Evolutionary conservation across 1,139 yeast genomes (phyloP).

Genomic region (Suhomyces coccinellae): DNA sequence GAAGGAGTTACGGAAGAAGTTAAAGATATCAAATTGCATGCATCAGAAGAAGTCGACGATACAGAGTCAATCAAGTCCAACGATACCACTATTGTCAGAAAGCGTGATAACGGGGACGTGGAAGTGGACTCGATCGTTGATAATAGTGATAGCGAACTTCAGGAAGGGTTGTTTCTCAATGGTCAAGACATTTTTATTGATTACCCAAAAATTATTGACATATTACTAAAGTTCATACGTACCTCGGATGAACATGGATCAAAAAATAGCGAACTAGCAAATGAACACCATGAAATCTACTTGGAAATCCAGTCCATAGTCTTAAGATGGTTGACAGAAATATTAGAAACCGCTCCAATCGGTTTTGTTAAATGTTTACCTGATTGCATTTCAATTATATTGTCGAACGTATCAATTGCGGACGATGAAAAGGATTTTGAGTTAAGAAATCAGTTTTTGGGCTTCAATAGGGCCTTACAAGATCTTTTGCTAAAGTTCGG

Average conservation of each 20-base stretch:
- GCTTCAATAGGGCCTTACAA: slow-evolving; percentile 39
- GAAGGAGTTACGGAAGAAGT: slow-evolving; percentile 9
- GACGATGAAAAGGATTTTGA: slow-evolving; percentile 43
- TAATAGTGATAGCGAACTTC: slow-evolving; percentile 26
- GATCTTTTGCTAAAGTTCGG: slow-evolving; percentile 34
- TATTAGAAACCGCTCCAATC: slow-evolving; percentile 72
- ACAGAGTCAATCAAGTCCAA: slow-evolving; percentile 27
- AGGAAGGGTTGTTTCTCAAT: slow-evolving; percentile 57
- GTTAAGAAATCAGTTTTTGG: slow-evolving; percentile 38
- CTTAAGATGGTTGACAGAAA: slow-evolving; percentile 77
- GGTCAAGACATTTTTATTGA: slow-evolving; percentile 89
- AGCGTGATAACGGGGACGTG: slow-evolving; percentile 8
- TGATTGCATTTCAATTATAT: slow-evolving; percentile 40
- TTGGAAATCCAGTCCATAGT: slow-evolving; percentile 80
- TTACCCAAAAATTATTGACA: slow-evolving; percentile 76
- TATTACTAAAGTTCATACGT: slow-evolving; percentile 75
- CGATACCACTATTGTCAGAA: slow-evolving; percentile 26
- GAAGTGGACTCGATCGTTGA: slow-evolving; percentile 32
- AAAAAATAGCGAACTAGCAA: slow-evolving; percentile 30
- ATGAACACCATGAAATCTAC: slow-evolving; percentile 50
- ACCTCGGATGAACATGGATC: slow-evolving; percentile 30
- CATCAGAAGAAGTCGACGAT: slow-evolving; percentile 17
- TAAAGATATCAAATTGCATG: slow-evolving; percentile 10
- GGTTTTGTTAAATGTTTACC: slow-evolving; percentile 66
- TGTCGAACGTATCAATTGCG: slow-evolving; percentile 40